Percentiles rank a stretch among this genome's conserved stretches.
phyloP scores from a whole-genome alignment of 164 flowering plant species.

The Vitis vinifera region ASM3070453v1 NC_081821.1:6446001-6446500 shows the following conservation, averaged over 20 bases:
- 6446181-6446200: not conserved
- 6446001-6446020: not conserved
- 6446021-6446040: not conserved
- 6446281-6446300: slow-evolving; percentile 1
- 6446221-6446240: slow-evolving; percentile 13
- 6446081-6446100: slow-evolving; percentile 90
- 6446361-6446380: not conserved
- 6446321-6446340: not conserved
- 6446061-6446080: slow-evolving; percentile 76
- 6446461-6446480: not conserved
- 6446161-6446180: not conserved
- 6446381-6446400: not conserved
- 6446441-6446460: not conserved
- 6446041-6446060: slow-evolving; percentile 25
- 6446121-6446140: slow-evolving; percentile 86
- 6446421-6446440: slow-evolving; percentile 5
- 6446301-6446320: not conserved
- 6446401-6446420: not conserved
- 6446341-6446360: not conserved
- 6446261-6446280: slow-evolving; percentile 10
- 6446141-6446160: slow-evolving; percentile 81
- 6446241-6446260: slow-evolving; percentile 11
- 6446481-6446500: not conserved
- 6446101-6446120: slow-evolving; percentile 77
- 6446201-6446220: not conserved